Conservation (phyloP, 805 yeast species). For the Starmerella powellii region DNA sequence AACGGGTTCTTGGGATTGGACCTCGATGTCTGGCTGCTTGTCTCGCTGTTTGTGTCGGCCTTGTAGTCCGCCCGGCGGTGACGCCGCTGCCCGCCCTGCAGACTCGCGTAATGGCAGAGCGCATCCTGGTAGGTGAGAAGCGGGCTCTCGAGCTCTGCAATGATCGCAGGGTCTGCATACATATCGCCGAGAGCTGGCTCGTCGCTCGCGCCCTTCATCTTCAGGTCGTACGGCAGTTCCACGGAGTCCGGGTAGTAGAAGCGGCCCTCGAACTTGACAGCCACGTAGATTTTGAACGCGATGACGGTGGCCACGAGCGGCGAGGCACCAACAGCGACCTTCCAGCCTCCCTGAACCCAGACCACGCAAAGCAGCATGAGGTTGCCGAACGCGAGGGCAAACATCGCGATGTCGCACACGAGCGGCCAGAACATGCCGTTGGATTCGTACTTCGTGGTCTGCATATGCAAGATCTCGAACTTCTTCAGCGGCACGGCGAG, state of each 20-base stretch:
- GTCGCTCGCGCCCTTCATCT: neutral
- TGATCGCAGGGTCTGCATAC: slow-evolving; percentile 20
- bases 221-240: neutral
- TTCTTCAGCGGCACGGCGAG: slow-evolving; percentile 28
- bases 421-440: slow-evolving; percentile 32
- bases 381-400: slow-evolving; percentile 30
- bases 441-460: slow-evolving; percentile 30
- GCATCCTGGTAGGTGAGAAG: slow-evolving; percentile 12
- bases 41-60: too few relatives aligned
- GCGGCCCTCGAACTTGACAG: slow-evolving; percentile 12
- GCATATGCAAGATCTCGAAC: slow-evolving; percentile 29
- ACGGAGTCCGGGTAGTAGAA: slow-evolving; percentile 16
- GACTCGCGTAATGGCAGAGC: neutral
- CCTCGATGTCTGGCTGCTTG: too few relatives aligned
- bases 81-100: too few relatives aligned
- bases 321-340: slow-evolving; percentile 25
- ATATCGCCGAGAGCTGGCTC: slow-evolving; percentile 4
- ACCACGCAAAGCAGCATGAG: slow-evolving; percentile 30
- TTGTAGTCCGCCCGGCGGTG: too few relatives aligned
- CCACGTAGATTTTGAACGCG: slow-evolving; percentile 24
- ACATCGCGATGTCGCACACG: slow-evolving; percentile 27
- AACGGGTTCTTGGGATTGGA: too few relatives aligned
- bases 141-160: slow-evolving; percentile 8
- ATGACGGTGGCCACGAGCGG: slow-evolving; percentile 27
- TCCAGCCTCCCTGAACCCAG: slow-evolving; percentile 31